Base-by-base conservation (phyloP, 2,329 filamentous ascomycete species). In the Acrocalymma vagum region DNA sequence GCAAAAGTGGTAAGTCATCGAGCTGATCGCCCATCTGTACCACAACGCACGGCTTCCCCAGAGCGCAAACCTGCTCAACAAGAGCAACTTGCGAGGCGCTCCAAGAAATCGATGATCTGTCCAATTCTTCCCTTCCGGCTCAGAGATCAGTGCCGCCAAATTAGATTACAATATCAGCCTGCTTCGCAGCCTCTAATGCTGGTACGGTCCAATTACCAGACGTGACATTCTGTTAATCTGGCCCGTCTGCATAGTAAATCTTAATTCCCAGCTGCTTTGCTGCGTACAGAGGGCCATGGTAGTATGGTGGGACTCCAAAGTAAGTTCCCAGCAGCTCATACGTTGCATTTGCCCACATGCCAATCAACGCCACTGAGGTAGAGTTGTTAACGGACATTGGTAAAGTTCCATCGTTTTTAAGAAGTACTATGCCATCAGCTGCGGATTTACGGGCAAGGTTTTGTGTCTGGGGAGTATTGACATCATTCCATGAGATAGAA, bases 291-390 rank as follows among this genome's bases (percentile, higher is more conserved):
- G 82, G 82, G 10, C 74, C 77, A 50, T 73, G 75, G 3, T 80
- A 67, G 60, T 80, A 85, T 0, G 80, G 80, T 0, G 83, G 73
- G 2, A 73, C 63, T 22, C 83, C 82, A 35, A 62, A 72, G 62
- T 86, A 86, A 49, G 82, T 82, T 1, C 83, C 83, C 32, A 81
- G 78, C 70, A 86, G 74, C 48, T 82, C 74, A 3, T 67, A 69
- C 3, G 50, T 55, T 3, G 79, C 78, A 41, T 82, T 81, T 1
- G 79, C 81, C 75, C 81, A 85, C 26, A 75, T 74, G 0, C 83
- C 83, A 30, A 86, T 71, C n/a, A 86, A 64, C 1, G 80, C 82
- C 4, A 85, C 65, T 2, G 64, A 72, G n/a, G 59, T 67, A 16
- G 69, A 71, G 2, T 59, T 66, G 13, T 53, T 60, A 2, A 71